A percentile compares a stretch with the other conserved stretches of the same genome.
These are phyloP conservation scores for Picochlorum sp. DNA, from an alignment of 139 green algal species.

Conservation along the genomic window DNA sequence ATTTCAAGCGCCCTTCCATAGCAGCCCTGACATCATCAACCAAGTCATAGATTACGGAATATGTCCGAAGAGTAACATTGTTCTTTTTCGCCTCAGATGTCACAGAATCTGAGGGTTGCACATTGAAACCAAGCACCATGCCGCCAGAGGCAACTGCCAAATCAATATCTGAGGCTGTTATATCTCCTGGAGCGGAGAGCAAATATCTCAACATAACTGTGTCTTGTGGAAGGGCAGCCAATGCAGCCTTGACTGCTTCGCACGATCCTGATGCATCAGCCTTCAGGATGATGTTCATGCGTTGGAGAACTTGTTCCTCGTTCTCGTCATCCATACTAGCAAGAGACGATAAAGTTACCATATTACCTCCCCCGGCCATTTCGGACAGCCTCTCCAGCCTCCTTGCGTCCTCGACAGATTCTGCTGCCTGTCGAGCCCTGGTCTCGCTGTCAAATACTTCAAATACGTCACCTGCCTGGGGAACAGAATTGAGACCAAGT, in stretches of 20 bases:
- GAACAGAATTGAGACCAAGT: conserved; percentile 74
- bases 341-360: conserved; percentile 78
- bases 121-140: conserved; percentile 79
- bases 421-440: conserved; percentile 36
- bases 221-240: conserved; percentile 80
- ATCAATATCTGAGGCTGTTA: conserved; percentile 82
- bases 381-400: conserved; percentile 48
- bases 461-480: conserved; percentile 87
- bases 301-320: conserved; percentile 45
- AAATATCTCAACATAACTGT: conserved; percentile 84
- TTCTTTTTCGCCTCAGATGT: conserved; percentile 60
- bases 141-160: conserved; percentile 69
- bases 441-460: conserved; percentile 46
- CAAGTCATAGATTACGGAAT: conserved; percentile 94
- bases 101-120: conserved; percentile 55
- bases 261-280: conserved; percentile 76
- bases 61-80: conserved; percentile 55
- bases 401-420: conserved; percentile 21
- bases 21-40: conserved; percentile 88
- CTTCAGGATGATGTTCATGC: conserved; percentile 89
- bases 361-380: conserved; percentile 50
- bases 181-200: conserved; percentile 68
- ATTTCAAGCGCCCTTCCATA: conserved; percentile 90
- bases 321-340: conserved; percentile 64
- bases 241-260: conserved; percentile 83